A percentile compares a stretch with the other conserved stretches of the same genome.
phyloP scores from a whole-genome alignment of 176 grass and related monocot species.

The Avena atlantica region DNA sequence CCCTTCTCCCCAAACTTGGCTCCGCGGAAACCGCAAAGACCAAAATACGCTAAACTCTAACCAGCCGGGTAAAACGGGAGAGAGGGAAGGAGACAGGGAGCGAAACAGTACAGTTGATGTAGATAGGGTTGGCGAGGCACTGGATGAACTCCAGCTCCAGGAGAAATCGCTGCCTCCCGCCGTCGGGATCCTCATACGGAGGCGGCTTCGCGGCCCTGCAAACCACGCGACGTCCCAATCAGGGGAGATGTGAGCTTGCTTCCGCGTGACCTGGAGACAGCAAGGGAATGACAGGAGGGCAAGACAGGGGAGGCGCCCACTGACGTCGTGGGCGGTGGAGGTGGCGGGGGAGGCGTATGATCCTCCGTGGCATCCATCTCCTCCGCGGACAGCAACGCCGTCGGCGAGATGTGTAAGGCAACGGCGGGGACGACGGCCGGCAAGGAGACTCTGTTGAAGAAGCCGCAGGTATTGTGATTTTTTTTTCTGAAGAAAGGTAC shows the following conservation, averaged over 20 bases:
- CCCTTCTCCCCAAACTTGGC: neutral
- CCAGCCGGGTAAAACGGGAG: constrained; percentile 3
- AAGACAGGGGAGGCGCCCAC: neutral
- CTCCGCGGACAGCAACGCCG: neutral
- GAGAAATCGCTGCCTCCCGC: constrained; percentile 77
- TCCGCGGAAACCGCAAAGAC: neutral
- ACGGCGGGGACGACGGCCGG: constrained; percentile 22
- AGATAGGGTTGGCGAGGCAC: constrained; percentile 94
- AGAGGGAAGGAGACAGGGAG: neutral
- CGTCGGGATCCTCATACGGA: constrained; percentile 78
- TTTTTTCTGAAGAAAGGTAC: neutral
- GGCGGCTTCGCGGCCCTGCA: constrained; percentile 30
- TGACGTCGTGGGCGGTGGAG: neutral
- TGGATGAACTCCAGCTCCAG: constrained; percentile 94
- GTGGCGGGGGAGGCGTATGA: neutral
- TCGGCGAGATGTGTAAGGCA: constrained; percentile 1
- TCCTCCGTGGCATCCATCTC: constrained; percentile 25
- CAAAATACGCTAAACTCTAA: constrained; percentile 24
- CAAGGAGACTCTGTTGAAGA: neutral
- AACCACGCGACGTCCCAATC: neutral
- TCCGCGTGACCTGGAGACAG: neutral
- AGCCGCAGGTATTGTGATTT: neutral
- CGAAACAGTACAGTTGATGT: constrained; percentile 81
- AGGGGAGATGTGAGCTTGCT: constrained; percentile 8
- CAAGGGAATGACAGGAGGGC: neutral